Evolutionary conservation across 768 basidiomycete genomes (phyloP).

Genomic region (Phylloporus scabripes): DNA sequence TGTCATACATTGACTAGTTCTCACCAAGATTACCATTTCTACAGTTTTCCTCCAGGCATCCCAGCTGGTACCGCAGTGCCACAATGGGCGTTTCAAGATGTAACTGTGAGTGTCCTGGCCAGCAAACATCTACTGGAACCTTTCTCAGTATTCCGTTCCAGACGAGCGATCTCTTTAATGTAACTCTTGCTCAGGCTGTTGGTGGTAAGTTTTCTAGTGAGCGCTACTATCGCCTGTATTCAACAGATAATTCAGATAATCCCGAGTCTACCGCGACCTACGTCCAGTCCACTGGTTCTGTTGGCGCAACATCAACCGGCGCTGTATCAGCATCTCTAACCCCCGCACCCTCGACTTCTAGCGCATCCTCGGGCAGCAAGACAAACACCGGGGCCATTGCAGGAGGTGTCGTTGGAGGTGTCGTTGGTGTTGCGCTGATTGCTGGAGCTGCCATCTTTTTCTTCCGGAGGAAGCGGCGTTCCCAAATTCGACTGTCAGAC

Average conservation of each 20-base stretch:
- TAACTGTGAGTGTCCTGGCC: conserved; percentile 34
- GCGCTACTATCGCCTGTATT: no score
- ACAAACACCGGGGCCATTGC: conserved; percentile 50
- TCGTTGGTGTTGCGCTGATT: conserved; percentile 43
- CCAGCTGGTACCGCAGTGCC: conserved; percentile 49
- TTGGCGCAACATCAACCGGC: conserved; percentile 9
- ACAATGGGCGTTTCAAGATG: conserved; percentile 58
- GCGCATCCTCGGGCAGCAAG: conserved; percentile 4
- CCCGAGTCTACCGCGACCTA: conserved; percentile 42
- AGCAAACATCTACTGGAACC: background rate
- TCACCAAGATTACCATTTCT: background rate
- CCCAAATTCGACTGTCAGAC: conserved; percentile 18
- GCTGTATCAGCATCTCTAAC: conserved; percentile 14
- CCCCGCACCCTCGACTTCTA: conserved; percentile 6
- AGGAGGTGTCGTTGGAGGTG: conserved; percentile 63
- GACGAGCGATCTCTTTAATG: conserved; percentile 37
- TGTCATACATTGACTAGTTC: background rate
- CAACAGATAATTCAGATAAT: conserved; percentile 25
- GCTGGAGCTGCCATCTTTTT: conserved; percentile 38
- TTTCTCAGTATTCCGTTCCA: conserved; percentile 14
- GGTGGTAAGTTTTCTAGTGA: conserved; percentile 18
- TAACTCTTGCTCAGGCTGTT: conserved; percentile 31
- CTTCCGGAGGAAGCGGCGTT: conserved; percentile 25
- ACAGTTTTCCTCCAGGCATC: conserved; percentile 44
- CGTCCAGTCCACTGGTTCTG: conserved; percentile 23